A percentile compares a stretch with the other conserved stretches of the same genome.
phyloP scores from a whole-genome alignment of 2,329 filamentous ascomycete species.

The Verticillium albo-atrum region DNA sequence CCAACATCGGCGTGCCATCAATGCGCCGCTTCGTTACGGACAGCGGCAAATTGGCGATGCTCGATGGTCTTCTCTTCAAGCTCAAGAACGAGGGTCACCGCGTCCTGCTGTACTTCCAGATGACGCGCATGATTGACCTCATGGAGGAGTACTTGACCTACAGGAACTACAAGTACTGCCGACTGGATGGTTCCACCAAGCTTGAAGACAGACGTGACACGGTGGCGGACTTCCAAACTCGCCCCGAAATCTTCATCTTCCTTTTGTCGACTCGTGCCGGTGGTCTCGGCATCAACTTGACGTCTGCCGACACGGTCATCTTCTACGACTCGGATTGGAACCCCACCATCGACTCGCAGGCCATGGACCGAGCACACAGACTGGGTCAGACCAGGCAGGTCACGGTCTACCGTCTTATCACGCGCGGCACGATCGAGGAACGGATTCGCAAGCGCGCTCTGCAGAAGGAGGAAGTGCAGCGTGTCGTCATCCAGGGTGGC shows the following conservation, averaged over 20 bases:
- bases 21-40: conserved; percentile 98
- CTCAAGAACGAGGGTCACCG: conserved; percentile 91
- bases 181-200: conserved; percentile 94
- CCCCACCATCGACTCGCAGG: conserved; percentile 95
- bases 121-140: conserved; percentile 99
- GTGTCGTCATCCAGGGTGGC: conserved; percentile 91
- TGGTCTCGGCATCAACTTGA: conserved; percentile 96
- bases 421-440: conserved; percentile 93
- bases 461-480: conserved; percentile 98
- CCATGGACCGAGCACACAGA: conserved; percentile 98
- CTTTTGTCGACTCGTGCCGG: conserved; percentile 91
- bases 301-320: conserved; percentile 94
- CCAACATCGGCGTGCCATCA: conserved; percentile 86
- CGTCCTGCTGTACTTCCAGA: conserved; percentile 98
- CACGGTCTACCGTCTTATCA: conserved; percentile 96
- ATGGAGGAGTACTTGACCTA: conserved; percentile 99
- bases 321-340: conserved; percentile 99
- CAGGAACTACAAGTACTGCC: conserved; percentile 98
- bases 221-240: conserved; percentile 92
- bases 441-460: conserved; percentile 93
- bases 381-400: conserved; percentile 94
- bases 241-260: conserved; percentile 95
- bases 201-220: conserved; percentile 95
- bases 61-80: conserved; percentile 81
- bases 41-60: conserved; percentile 88